Evolutionary conservation across 1,139 yeast genomes (phyloP).

Genomic region (Zygosaccharomyces pseudobailii): DNA sequence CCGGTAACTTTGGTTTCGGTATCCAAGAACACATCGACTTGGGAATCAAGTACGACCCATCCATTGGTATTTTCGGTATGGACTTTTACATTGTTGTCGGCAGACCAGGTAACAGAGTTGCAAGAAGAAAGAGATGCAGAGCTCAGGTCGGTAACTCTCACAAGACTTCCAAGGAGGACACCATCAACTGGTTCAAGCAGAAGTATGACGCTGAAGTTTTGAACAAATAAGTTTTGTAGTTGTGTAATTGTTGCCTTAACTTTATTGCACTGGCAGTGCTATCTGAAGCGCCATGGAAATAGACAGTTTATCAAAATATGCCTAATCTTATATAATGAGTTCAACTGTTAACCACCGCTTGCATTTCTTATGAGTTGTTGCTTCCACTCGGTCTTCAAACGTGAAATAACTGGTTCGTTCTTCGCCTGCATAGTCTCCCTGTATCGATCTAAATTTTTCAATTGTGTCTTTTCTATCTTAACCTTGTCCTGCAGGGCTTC

Average conservation of each 20-base stretch:
- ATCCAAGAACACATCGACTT: constrained; percentile 98
- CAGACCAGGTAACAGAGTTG: constrained; percentile 98
- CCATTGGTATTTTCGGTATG: constrained; percentile 99
- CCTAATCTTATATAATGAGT: not conserved
- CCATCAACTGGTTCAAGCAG: constrained; percentile 99
- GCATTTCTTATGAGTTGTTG: constrained; percentile 8
- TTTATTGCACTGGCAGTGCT: constrained; percentile 7
- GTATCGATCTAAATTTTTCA: constrained; percentile 17
- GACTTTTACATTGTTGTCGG: constrained; percentile 99
- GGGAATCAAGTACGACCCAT: constrained; percentile 99
- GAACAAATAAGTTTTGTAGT: constrained; percentile 53
- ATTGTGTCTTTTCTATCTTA: constrained; percentile 14
- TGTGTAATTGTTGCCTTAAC: constrained; percentile 9
- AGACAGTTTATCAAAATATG: too few relatives aligned
- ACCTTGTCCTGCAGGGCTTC: constrained; percentile 10
- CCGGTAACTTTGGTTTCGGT: constrained; percentile 99
- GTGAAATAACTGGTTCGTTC: constrained; percentile 9
- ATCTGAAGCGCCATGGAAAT: not conserved
- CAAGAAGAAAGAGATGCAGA: constrained; percentile 98
- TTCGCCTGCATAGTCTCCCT: constrained; percentile 14
- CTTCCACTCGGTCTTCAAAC: constrained; percentile 16
- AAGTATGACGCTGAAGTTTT: constrained; percentile 98
- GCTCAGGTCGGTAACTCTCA: constrained; percentile 88
- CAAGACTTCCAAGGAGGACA: constrained; percentile 87
- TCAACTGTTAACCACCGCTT: not conserved